These are phyloP conservation scores for Diaporthe vaccinii DNA, from an alignment of 2,329 filamentous ascomycete genomes.

Conservation along the genomic window DNA sequence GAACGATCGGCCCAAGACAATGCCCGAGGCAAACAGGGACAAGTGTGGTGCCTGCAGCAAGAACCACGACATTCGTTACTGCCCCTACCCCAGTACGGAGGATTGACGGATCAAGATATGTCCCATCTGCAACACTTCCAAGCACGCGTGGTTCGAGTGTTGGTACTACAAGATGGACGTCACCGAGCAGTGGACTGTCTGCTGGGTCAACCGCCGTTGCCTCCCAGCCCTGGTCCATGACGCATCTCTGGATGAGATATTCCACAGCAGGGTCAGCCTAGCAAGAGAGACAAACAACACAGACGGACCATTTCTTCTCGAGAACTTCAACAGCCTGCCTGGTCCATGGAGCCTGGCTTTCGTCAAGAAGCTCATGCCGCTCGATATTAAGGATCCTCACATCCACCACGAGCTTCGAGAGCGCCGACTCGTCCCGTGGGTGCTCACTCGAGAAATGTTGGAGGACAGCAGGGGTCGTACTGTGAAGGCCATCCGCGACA, in stretches of 20 bases:
- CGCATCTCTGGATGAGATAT: background rate
- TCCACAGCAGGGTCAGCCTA: background rate
- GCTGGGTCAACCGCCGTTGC: background rate
- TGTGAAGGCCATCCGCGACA: too few relatives aligned
- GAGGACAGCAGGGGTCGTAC: background rate
- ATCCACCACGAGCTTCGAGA: background rate
- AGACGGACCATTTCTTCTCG: too few relatives aligned
- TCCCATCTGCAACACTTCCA: background rate
- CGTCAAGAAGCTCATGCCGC: background rate
- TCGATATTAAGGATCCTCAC: background rate
- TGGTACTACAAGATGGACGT: background rate
- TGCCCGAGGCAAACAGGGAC: background rate
- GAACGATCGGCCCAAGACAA: too few relatives aligned
- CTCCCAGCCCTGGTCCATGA: background rate
- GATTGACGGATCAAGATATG: background rate
- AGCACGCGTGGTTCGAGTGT: constrained; percentile 1
- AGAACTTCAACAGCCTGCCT: background rate
- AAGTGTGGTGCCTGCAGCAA: background rate
- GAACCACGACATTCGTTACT: background rate
- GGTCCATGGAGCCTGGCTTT: background rate
- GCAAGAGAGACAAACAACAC: background rate
- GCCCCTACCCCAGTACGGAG: background rate
- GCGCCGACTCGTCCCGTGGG: background rate
- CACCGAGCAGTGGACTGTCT: background rate
- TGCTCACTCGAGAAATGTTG: background rate